Evolutionary conservation across 2,329 filamentous ascomycete species (phyloP).

Genomic region (Alternaria hordeiaustralica): DNA sequence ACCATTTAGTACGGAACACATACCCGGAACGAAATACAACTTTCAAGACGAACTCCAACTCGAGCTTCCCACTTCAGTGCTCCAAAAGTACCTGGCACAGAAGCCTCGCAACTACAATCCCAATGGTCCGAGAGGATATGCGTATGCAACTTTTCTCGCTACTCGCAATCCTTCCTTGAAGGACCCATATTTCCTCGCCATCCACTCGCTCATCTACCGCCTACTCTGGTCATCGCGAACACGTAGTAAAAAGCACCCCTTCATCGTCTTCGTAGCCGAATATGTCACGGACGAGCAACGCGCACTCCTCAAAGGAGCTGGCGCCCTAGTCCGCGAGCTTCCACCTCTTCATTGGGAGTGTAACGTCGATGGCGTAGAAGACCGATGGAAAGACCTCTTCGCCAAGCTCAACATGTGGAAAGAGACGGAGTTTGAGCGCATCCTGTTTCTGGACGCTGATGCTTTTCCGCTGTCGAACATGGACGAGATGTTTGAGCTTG

Average conservation of each 20-base stretch:
- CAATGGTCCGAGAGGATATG: conserved; percentile 21
- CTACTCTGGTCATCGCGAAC: conserved; percentile 41
- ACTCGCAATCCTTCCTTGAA: conserved; percentile 39
- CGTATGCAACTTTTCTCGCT: conserved; percentile 45
- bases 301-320: conserved; percentile 36
- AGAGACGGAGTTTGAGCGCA: conserved; percentile 38
- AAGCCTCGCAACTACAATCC: conserved; percentile 36
- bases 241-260: conserved; percentile 31
- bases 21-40: conserved; percentile 20
- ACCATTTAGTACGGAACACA: neutral
- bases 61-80: conserved; percentile 21
- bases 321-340: conserved; percentile 44
- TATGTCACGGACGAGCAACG: conserved; percentile 42
- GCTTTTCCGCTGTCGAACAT: conserved; percentile 40
- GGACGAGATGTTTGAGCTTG: conserved; percentile 40
- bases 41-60: conserved; percentile 40
- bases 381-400: conserved; percentile 45
- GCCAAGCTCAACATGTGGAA: conserved; percentile 48
- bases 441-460: conserved; percentile 44
- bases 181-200: conserved; percentile 46
- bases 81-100: conserved; percentile 20
- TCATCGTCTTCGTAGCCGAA: conserved; percentile 45
- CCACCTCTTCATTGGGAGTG: conserved; percentile 36
- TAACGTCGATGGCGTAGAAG: conserved; percentile 25
- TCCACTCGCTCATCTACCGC: conserved; percentile 42